Conservation (phyloP, 495 filamentous ascomycete species). For the Daldinia concentrica region DNA sequence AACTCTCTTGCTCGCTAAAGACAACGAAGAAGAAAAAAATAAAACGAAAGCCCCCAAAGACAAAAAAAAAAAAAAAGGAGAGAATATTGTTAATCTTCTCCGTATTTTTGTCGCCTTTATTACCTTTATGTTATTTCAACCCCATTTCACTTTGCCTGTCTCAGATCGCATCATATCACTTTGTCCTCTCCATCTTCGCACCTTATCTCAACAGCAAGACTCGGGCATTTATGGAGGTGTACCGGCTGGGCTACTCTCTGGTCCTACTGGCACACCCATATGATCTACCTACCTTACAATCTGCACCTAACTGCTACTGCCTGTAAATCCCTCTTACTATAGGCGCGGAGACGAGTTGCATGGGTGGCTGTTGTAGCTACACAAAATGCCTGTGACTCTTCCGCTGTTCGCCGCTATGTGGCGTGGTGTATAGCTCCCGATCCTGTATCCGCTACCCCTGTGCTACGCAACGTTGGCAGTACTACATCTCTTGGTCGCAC, state of each 20-base stretch:
- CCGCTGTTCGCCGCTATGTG: slow-evolving; percentile 43
- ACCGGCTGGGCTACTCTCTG: slow-evolving; percentile 36
- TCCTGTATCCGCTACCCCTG: slow-evolving; percentile 53
- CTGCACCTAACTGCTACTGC: slow-evolving; percentile 32
- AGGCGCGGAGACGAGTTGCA: slow-evolving; percentile 41
- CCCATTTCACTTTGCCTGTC: slow-evolving; percentile 12
- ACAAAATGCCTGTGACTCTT: slow-evolving; percentile 39
- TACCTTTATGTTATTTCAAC: slow-evolving; percentile 1
- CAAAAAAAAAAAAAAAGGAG: background rate
- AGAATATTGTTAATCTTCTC: background rate
- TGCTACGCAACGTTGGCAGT: slow-evolving; percentile 59
- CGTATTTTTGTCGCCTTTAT: background rate
- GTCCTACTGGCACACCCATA: slow-evolving; percentile 29
- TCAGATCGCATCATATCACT: slow-evolving; percentile 12
- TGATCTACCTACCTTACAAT: slow-evolving; percentile 35
- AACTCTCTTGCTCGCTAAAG: background rate
- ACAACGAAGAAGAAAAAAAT: background rate
- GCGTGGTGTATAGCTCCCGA: slow-evolving; percentile 53
- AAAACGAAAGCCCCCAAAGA: too few species aligned
- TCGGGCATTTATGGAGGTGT: slow-evolving; percentile 28
- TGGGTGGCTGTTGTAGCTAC: slow-evolving; percentile 46
- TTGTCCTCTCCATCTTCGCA: slow-evolving; percentile 6
- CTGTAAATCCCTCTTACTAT: slow-evolving; percentile 38
- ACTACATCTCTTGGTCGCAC: slow-evolving; percentile 54
- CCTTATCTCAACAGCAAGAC: slow-evolving; percentile 26